Conservation (phyloP, 495 filamentous ascomycete species). For the Haplographium delicatum region DNA sequence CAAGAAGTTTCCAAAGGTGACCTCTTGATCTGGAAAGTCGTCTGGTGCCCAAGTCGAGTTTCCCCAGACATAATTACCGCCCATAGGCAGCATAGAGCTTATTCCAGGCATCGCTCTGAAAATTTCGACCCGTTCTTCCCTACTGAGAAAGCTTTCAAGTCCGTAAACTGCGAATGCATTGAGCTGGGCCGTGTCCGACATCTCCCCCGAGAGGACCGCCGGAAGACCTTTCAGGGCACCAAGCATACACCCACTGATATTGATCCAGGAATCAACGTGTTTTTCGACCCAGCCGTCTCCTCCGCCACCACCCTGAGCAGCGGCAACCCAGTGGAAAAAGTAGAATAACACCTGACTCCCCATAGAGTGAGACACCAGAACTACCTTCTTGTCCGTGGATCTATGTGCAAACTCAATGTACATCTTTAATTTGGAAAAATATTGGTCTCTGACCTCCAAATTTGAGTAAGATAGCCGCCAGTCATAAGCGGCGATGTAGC, state of each 20-base stretch:
- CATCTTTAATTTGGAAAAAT: constrained; percentile 82
- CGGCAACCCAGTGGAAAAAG: constrained; percentile 97
- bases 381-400: constrained; percentile 69
- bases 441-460: constrained; percentile 83
- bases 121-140: constrained; percentile 84
- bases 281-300: constrained; percentile 86
- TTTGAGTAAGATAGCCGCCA: constrained; percentile 94
- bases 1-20: constrained; percentile 75
- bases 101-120: constrained; percentile 97
- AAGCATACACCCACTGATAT: constrained; percentile 96
- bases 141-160: constrained; percentile 89
- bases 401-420: constrained; percentile 80
- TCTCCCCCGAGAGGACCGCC: constrained; percentile 90
- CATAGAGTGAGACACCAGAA: constrained; percentile 94
- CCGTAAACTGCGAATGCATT: constrained; percentile 98
- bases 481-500: constrained; percentile 93
- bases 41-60: constrained; percentile 87
- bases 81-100: constrained; percentile 94
- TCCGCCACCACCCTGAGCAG: constrained; percentile 68
- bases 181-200: constrained; percentile 95
- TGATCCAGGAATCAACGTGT: constrained; percentile 92
- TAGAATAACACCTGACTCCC: constrained; percentile 92
- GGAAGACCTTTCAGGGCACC: constrained; percentile 89
- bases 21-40: constrained; percentile 64
- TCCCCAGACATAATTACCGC: constrained; percentile 91